Conservation (phyloP, 352 stramenopile genomes). For the Pythium rishiriense region DNA sequence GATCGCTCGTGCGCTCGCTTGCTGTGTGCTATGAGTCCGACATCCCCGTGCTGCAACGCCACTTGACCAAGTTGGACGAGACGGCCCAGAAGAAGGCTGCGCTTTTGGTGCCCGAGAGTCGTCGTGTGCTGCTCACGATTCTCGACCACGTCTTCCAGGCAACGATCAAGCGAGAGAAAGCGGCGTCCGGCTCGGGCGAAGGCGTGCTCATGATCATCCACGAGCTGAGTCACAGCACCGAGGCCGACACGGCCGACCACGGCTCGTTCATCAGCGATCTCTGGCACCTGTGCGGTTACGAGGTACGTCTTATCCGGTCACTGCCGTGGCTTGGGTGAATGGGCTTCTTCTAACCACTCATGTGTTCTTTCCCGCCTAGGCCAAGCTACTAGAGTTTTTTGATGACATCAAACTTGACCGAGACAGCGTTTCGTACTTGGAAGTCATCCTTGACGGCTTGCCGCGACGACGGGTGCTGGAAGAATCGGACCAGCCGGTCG, state of each 20-base stretch:
- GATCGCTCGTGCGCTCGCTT: slow-evolving; percentile 51
- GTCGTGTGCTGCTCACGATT: slow-evolving; percentile 45
- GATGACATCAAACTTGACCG: slow-evolving; percentile 48
- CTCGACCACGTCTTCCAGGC: slow-evolving; percentile 36
- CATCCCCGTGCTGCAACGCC: slow-evolving; percentile 46
- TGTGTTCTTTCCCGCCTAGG: slow-evolving; percentile 21
- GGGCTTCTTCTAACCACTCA: background rate
- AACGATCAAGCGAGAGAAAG: slow-evolving; percentile 36
- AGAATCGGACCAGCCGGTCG: background rate
- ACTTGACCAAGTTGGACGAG: slow-evolving; percentile 47
- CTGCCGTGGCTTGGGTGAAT: too few relatives aligned
- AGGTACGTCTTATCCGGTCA: slow-evolving; percentile 21
- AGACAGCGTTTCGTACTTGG: slow-evolving; percentile 69
- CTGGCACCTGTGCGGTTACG: slow-evolving; percentile 63
- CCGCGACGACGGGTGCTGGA: slow-evolving; percentile 42
- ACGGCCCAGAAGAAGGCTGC: slow-evolving; percentile 30
- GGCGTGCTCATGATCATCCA: slow-evolving; percentile 61
- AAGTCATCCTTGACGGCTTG: slow-evolving; percentile 67
- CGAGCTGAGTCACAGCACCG: slow-evolving; percentile 53
- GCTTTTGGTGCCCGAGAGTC: slow-evolving; percentile 49
- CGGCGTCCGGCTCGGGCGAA: slow-evolving; percentile 31
- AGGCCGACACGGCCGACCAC: slow-evolving; percentile 50
- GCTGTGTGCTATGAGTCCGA: slow-evolving; percentile 61
- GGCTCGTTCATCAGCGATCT: slow-evolving; percentile 76
- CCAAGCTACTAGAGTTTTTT: slow-evolving; percentile 56